Evolutionary conservation across 805 yeast genomes (phyloP).

Genomic region (Yamadazyma insecticola): DNA sequence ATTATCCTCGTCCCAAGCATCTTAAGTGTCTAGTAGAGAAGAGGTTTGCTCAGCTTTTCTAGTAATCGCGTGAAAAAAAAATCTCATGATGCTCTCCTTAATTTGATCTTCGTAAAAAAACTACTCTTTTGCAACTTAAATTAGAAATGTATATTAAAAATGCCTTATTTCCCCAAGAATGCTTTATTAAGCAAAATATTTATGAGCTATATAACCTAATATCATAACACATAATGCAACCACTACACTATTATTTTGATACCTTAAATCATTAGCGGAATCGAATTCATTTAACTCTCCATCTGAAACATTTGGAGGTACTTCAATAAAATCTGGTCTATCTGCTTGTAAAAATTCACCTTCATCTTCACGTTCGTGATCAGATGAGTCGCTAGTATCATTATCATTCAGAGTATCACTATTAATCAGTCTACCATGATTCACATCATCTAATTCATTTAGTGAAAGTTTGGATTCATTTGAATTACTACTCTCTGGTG

Average conservation of each 20-base stretch:
- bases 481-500: too few relatives aligned
- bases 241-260: slow-evolving; percentile 3
- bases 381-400: neutral
- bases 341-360: neutral
- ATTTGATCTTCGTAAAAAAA: too few relatives aligned
- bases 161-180: too few relatives aligned
- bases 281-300: slow-evolving; percentile 2
- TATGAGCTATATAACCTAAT: slow-evolving; percentile 6
- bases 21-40: too few relatives aligned
- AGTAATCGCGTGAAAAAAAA: too few relatives aligned
- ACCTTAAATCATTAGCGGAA: slow-evolving; percentile 7
- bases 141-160: too few relatives aligned
- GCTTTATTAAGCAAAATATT: slow-evolving; percentile 7
- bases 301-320: neutral
- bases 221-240: slow-evolving; percentile 5
- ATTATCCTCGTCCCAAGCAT: too few relatives aligned
- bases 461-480: slow-evolving; percentile 2
- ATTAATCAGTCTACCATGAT: neutral
- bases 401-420: too few relatives aligned
- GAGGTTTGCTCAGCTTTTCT: too few relatives aligned
- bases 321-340: neutral
- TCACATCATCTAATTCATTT: slow-evolving; percentile 3
- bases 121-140: too few relatives aligned
- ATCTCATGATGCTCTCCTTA: too few relatives aligned
- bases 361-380: neutral